Conservation (phyloP, 257 asterid genomes). For the Solanum piurae region DNA sequence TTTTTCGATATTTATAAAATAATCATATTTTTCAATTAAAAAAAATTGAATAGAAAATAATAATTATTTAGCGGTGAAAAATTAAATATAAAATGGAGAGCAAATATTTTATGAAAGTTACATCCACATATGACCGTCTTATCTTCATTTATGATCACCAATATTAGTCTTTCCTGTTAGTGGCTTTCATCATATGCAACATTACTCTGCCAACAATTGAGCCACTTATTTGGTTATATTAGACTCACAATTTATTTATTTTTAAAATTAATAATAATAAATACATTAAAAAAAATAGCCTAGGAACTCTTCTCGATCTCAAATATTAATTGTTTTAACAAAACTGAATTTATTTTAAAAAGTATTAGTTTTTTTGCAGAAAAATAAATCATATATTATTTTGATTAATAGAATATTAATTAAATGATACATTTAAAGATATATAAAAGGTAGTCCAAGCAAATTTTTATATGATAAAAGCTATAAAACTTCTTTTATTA, state of each 20-base stretch:
- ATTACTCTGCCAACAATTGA: slow-evolving; percentile 18
- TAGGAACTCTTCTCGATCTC: background rate
- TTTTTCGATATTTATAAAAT: background rate
- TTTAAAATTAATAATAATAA: no score
- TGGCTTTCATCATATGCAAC: slow-evolving; percentile 46
- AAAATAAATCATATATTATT: background rate
- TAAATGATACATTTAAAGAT: background rate
- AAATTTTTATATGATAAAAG: background rate
- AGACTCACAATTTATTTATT: background rate
- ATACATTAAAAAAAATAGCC: background rate
- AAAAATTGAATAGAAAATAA: no score
- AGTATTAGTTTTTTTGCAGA: background rate
- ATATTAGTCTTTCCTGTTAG: background rate
- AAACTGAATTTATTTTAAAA: background rate
- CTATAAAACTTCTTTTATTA: no score
- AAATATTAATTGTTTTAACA: background rate
- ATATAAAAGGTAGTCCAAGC: background rate
- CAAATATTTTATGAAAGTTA: slow-evolving; percentile 31
- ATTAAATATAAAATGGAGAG: background rate
- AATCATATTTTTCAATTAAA: no score
- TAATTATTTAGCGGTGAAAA: background rate
- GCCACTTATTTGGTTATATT: background rate
- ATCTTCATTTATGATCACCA: background rate
- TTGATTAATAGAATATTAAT: background rate
- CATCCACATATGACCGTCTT: slow-evolving; percentile 41